These are phyloP conservation scores for Paecilomyces variotii DNA, from an alignment of 2,329 filamentous ascomycete genomes.

Conservation along the genomic window DNA sequence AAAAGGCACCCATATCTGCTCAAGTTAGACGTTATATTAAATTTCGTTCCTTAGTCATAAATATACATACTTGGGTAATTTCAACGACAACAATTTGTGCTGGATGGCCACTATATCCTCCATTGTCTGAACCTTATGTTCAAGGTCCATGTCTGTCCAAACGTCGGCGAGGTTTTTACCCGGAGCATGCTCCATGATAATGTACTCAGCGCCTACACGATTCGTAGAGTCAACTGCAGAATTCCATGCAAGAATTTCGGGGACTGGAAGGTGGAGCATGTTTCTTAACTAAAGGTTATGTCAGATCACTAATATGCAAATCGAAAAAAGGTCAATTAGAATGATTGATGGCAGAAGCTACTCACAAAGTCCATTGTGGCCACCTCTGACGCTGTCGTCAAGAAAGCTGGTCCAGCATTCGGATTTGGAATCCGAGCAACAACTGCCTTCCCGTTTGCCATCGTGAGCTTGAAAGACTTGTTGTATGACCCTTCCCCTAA, in stretches of 20 bases:
- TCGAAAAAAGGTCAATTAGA: not conserved
- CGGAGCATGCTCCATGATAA: slow-evolving; percentile 22
- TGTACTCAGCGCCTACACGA: slow-evolving; percentile 18
- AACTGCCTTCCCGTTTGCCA: slow-evolving; percentile 12
- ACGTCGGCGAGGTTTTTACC: slow-evolving; percentile 17
- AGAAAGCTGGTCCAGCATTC: slow-evolving; percentile 13
- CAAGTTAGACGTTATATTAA: slow-evolving; percentile 7
- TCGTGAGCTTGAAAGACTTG: slow-evolving; percentile 13
- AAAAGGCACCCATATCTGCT: slow-evolving; percentile 33
- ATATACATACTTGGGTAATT: slow-evolving; percentile 23
- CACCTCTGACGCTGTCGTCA: slow-evolving; percentile 10
- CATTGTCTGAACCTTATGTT: slow-evolving; percentile 10
- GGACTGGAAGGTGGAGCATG: slow-evolving; percentile 12
- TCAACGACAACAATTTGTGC: slow-evolving; percentile 28
- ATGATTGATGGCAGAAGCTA: not conserved
- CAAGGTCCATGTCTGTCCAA: slow-evolving; percentile 19
- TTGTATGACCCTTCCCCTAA: slow-evolving; percentile 8
- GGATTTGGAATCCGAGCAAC: slow-evolving; percentile 16
- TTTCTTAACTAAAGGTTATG: slow-evolving; percentile 4
- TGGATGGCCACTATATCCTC: slow-evolving; percentile 29
- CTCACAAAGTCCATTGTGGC: slow-evolving; percentile 18
- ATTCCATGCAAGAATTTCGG: slow-evolving; percentile 15
- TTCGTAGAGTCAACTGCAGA: slow-evolving; percentile 9
- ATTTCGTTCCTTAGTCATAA: slow-evolving; percentile 4
- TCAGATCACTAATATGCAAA: not conserved